phyloP scores from a whole-genome alignment of 2,329 filamentous ascomycete species.

The Phialemonium atrogriseum region DNA sequence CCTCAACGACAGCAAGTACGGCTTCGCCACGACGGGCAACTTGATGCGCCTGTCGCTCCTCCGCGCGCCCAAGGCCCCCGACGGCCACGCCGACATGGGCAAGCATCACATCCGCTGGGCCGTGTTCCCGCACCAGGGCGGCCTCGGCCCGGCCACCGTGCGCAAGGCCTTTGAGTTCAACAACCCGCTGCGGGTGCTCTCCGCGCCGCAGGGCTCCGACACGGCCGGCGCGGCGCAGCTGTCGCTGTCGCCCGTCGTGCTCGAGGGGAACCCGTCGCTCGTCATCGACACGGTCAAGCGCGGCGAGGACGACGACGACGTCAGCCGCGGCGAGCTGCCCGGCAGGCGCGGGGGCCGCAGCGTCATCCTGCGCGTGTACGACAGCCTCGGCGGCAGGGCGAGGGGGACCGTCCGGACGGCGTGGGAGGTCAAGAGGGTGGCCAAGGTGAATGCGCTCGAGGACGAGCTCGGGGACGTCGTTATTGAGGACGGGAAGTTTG shows the following conservation, averaged over 20 bases:
- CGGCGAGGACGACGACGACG: constrained; percentile 78
- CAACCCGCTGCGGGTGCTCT: constrained; percentile 58
- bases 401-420: constrained; percentile 61
- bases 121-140: constrained; percentile 74
- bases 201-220: constrained; percentile 21
- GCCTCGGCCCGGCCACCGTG: constrained; percentile 64
- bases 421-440: constrained; percentile 66
- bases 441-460: constrained; percentile 81
- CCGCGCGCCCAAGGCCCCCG: constrained; percentile 83
- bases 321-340: constrained; percentile 50
- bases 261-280: constrained; percentile 60
- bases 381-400: constrained; percentile 75
- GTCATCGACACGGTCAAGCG: constrained; percentile 88
- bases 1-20: constrained; percentile 92
- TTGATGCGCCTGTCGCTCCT: constrained; percentile 84
- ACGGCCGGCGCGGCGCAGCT: constrained; percentile 9
- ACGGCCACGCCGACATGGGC: constrained; percentile 92
- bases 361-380: constrained; percentile 79
- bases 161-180: constrained; percentile 87
- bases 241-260: constrained; percentile 44
- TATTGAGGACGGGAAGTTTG: constrained; percentile 40
- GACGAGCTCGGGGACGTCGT: constrained; percentile 67
- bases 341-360: constrained; percentile 63
- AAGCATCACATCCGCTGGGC: constrained; percentile 81
- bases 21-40: constrained; percentile 83